phyloP scores from a whole-genome alignment of 805 yeast genomes.

The Komagataella pastoris region DNA sequence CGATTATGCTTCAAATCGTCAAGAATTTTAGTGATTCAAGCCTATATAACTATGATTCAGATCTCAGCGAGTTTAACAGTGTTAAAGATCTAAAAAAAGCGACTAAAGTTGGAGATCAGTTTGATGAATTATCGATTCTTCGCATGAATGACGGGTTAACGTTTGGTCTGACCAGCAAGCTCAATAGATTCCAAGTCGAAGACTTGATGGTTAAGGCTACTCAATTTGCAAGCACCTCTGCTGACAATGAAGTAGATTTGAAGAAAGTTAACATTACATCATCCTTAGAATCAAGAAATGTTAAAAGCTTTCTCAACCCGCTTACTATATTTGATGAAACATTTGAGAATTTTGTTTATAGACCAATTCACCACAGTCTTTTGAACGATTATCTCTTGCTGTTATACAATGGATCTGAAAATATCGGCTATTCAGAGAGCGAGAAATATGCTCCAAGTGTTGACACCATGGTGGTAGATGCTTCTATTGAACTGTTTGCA shows the following conservation, averaged over 20 bases:
- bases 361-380: constrained; percentile 25
- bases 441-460: constrained; percentile 25
- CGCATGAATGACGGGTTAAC: constrained; percentile 22
- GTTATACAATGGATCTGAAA: constrained; percentile 13
- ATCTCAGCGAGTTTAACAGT: constrained; percentile 1
- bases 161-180: constrained; percentile 29
- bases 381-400: constrained; percentile 26
- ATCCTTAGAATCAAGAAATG: constrained; percentile 16
- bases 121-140: constrained; percentile 17
- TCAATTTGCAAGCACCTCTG: constrained; percentile 23
- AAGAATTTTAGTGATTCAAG: constrained; percentile 15
- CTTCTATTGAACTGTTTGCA: constrained; percentile 67
- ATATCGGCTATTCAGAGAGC: constrained; percentile 20
- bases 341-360: constrained; percentile 16
- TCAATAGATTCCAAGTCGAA: constrained; percentile 17
- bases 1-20: constrained; percentile 18
- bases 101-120: constrained; percentile 3
- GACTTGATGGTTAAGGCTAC: constrained; percentile 17
- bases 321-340: constrained; percentile 19
- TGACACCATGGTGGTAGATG: constrained; percentile 50
- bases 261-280: constrained; percentile 1
- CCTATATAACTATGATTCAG: constrained; percentile 6
- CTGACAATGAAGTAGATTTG: constrained; percentile 9
- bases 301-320: constrained; percentile 15
- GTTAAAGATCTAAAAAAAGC: constrained; percentile 6